Evolutionary conservation across 495 filamentous ascomycete genomes (phyloP).

Genomic region (Thermothielavioides terrestris): DNA sequence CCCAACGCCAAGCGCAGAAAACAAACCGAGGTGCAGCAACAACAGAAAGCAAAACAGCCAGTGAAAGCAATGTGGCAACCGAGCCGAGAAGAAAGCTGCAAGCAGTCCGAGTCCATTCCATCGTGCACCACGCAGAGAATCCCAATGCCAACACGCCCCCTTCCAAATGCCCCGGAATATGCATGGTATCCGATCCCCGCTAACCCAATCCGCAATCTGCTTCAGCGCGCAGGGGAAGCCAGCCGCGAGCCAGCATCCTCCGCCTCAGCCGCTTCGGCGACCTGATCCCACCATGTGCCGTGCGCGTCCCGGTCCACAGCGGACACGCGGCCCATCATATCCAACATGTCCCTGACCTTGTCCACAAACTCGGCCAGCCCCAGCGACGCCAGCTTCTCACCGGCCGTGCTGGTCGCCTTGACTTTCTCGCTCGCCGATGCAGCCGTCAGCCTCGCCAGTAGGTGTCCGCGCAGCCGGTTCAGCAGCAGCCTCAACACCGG

Average conservation of each 20-base stretch:
- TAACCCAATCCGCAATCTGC: not conserved
- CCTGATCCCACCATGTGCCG: constrained; percentile 67
- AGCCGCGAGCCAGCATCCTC: constrained; percentile 11
- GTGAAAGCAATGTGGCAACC: not conserved
- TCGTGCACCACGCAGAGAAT: not conserved
- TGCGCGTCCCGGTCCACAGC: constrained; percentile 75
- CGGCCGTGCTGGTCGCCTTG: constrained; percentile 68
- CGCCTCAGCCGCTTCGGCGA: constrained; percentile 41
- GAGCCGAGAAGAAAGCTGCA: not conserved
- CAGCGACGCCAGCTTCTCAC: constrained; percentile 67
- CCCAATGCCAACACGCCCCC: not conserved
- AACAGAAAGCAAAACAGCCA: not conserved
- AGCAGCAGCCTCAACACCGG: constrained; percentile 76
- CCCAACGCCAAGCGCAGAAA: not conserved
- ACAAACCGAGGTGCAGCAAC: not conserved
- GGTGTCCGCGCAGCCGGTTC: constrained; percentile 62
- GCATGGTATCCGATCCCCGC: not conserved
- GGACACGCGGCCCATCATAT: constrained; percentile 65
- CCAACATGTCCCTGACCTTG: constrained; percentile 72
- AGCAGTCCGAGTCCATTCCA: not conserved
- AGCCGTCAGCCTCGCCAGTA: constrained; percentile 67
- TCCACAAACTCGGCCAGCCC: constrained; percentile 87
- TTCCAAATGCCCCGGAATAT: not conserved
- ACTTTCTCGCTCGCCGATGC: constrained; percentile 73
- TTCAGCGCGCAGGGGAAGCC: not conserved